Evolutionary conservation across 176 grass and related monocot species (phyloP).

Genomic region (Aegilops speltoides): DNA sequence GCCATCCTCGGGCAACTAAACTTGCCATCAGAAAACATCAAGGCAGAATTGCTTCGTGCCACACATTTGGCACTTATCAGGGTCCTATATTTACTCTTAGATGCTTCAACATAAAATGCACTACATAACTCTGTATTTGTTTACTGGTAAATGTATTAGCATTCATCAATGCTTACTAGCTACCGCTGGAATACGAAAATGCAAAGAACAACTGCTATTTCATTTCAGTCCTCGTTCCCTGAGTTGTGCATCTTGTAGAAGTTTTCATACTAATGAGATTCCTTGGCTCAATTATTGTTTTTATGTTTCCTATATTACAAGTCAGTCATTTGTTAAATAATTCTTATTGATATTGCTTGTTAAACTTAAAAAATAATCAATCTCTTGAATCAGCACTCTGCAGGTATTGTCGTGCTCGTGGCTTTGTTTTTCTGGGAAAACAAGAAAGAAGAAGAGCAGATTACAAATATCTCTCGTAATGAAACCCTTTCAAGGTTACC

Average conservation of each 20-base stretch:
- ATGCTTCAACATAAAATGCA: not conserved
- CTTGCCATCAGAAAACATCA: too few species aligned
- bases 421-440: constrained; percentile 95
- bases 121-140: not conserved
- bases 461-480: constrained; percentile 84
- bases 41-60: too few species aligned
- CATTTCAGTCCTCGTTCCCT: not conserved
- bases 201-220: not conserved
- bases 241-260: constrained; percentile 8
- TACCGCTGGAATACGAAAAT: not conserved
- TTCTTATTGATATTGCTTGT: not conserved
- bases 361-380: constrained; percentile 53
- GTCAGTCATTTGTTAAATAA: not conserved
- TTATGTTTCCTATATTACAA: not conserved
- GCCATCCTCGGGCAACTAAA: too few species aligned
- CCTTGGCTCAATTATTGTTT: not conserved
- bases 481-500: constrained; percentile 96
- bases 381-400: constrained; percentile 80
- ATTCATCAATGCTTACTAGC: not conserved
- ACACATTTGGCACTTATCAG: too few species aligned
- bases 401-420: constrained; percentile 90
- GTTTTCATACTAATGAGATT: constrained; percentile 14
- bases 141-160: not conserved
- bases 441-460: constrained; percentile 93
- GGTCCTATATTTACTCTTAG: not conserved